Evolutionary conservation across 176 grass and related monocot genomes (phyloP), one percentile per base, ranked within the genome.

Genomic region (Ensete ventricosum): DNA sequence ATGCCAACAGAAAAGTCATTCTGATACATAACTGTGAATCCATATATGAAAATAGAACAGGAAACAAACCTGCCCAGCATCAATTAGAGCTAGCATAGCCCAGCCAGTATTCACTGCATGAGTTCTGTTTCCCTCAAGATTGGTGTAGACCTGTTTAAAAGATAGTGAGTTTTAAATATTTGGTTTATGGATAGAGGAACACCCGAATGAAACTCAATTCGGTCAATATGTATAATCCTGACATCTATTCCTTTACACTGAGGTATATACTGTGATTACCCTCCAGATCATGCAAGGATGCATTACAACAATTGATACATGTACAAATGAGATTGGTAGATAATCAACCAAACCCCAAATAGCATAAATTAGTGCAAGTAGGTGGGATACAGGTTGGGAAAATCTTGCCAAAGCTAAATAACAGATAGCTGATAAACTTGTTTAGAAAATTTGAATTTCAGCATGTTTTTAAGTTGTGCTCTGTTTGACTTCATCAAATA

Each of bases 21-120:
- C 17, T n/a, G 16, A 5, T n/a, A 60, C 3, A 60, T n/a, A 14
- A 60, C 6, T 8, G n/a, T 60, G 19, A 3, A 60, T 60, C 13
- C 17, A 60, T 4, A 7, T 19, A 60, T 60, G 57, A 19, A 50
- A 70, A 50, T 6, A 21, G 2, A 51, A 43, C 14, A 78, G 52
- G 53, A 53, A 69, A 54, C 71, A 53, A 16, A 91, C 95, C 95
- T 91, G 95, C 34, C 90, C 88, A 69, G 90, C 90, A 27, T 81
- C 88, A 80, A 99, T 99, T 76, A 99, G 83, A 21, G 90, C 54
- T 54, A 99, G 70, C 88, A 94, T 87, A 43, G 86, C 95, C 90
- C 95, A 99, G 66, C 82, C 78, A 74, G 95, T 99, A 57, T 91
- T 99, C 67, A 94, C 90, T 10, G 88, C 95, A 70, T 99, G 95